Evolutionary conservation across 805 yeast genomes (phyloP).

Genomic region (Candida nitratophila): DNA sequence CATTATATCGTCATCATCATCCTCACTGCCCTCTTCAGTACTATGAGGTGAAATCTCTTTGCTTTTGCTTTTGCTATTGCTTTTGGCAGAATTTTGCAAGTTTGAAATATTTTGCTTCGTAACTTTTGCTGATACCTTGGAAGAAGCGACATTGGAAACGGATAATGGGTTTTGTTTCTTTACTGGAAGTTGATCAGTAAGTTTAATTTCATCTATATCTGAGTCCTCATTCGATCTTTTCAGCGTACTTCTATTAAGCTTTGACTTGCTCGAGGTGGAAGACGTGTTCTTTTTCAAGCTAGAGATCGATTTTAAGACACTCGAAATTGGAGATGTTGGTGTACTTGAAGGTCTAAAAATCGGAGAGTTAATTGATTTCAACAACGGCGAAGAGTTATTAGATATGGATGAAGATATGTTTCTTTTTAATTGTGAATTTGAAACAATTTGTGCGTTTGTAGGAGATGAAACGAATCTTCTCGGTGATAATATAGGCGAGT

Average conservation of each 20-base stretch:
- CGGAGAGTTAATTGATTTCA: neutral
- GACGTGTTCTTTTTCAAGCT: neutral
- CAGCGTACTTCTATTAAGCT: neutral
- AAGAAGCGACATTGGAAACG: too few species aligned
- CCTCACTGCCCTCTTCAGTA: neutral
- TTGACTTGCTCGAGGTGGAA: neutral
- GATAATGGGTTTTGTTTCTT: neutral
- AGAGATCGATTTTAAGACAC: neutral
- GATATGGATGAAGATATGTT: neutral
- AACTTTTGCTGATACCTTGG: neutral
- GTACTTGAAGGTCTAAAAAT: neutral
- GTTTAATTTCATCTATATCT: slow-evolving; percentile 7
- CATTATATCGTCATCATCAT: slow-evolving; percentile 17
- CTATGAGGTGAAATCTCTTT: neutral
- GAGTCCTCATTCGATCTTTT: slow-evolving; percentile 4
- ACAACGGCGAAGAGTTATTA: neutral
- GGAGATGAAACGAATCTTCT: neutral
- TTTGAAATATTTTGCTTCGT: too few species aligned
- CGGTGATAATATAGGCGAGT: neutral
- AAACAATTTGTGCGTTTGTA: neutral
- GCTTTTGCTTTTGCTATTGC: neutral
- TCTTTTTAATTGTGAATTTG: neutral
- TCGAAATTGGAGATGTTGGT: neutral
- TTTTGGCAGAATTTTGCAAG: neutral
- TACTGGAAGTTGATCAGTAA: neutral